Evolutionary conservation across 495 filamentous ascomycete genomes (phyloP).

Genomic region (Monascus purpureus): DNA sequence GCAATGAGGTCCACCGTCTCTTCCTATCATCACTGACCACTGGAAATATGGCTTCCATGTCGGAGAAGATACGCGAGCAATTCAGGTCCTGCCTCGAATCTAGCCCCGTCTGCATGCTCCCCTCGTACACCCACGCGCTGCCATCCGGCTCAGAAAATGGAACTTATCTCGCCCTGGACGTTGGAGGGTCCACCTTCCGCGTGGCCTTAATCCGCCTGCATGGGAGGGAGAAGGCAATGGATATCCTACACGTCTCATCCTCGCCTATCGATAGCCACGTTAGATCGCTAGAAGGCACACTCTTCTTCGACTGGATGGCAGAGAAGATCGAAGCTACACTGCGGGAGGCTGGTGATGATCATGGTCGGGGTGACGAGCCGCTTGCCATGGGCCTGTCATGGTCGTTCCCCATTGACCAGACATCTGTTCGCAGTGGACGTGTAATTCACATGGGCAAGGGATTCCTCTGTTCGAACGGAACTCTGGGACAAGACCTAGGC

Average conservation of each 20-base stretch:
- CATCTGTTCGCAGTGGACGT: conserved; percentile 41
- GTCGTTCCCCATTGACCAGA: conserved; percentile 57
- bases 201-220: conserved; percentile 45
- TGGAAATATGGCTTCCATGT: conserved; percentile 37
- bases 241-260: conserved; percentile 33
- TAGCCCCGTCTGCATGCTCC: conserved; percentile 49
- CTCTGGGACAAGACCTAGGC: conserved; percentile 43
- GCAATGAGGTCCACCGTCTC: conserved; percentile 33
- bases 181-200: conserved; percentile 54
- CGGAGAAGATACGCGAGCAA: conserved; percentile 44
- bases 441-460: conserved; percentile 56
- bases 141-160: conserved; percentile 47
- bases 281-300: conserved; percentile 36
- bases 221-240: conserved; percentile 35
- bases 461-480: conserved; percentile 43
- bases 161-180: conserved; percentile 48
- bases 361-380: conserved; percentile 20
- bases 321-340: conserved; percentile 43
- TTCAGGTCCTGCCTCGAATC: conserved; percentile 37
- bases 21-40: conserved; percentile 30
- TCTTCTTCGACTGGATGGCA: conserved; percentile 61
- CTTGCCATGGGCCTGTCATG: conserved; percentile 50
- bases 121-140: conserved; percentile 49
- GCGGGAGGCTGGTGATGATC: conserved; percentile 21
- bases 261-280: conserved; percentile 41